Conservation (phyloP, 129 eudicot genomes). For the Flaveria bidentis region DNA sequence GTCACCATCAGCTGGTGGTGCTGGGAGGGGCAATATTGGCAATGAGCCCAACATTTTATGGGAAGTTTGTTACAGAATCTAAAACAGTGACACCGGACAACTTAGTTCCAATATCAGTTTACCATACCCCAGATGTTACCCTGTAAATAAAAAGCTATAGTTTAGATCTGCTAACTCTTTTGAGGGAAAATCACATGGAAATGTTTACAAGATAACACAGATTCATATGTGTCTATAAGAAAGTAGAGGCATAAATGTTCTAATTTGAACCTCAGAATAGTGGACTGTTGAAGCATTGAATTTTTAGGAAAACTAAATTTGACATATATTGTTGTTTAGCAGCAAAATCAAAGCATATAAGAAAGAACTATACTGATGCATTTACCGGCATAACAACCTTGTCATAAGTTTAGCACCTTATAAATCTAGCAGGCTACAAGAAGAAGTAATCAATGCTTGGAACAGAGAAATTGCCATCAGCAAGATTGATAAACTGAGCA, state of each 20-base stretch:
- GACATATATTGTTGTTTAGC: not conserved
- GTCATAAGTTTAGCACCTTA: conserved; percentile 2
- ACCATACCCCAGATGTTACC: conserved; percentile 31
- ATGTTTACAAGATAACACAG: not conserved
- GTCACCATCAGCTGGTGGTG: conserved; percentile 89
- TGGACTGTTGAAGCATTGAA: not conserved
- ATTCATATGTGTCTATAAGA: not conserved
- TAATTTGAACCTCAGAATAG: not conserved
- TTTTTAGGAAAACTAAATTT: not conserved
- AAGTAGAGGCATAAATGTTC: not conserved
- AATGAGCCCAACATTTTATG: conserved; percentile 53
- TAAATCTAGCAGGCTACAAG: not conserved
- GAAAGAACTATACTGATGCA: not conserved
- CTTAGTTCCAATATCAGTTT: conserved; percentile 17
- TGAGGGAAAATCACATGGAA: not conserved
- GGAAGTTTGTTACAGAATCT: not conserved
- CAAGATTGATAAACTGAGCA: not conserved
- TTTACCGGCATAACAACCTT: not conserved
- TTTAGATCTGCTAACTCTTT: not conserved
- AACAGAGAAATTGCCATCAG: not conserved
- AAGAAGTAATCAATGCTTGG: not conserved
- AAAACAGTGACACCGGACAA: not conserved
- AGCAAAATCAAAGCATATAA: conserved; percentile 3
- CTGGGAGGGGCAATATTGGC: conserved; percentile 87
- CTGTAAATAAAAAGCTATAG: conserved; percentile 21